Evolutionary conservation across 108 stramenopile species (phyloP).

Genomic region (Skeletonema marinoi): DNA sequence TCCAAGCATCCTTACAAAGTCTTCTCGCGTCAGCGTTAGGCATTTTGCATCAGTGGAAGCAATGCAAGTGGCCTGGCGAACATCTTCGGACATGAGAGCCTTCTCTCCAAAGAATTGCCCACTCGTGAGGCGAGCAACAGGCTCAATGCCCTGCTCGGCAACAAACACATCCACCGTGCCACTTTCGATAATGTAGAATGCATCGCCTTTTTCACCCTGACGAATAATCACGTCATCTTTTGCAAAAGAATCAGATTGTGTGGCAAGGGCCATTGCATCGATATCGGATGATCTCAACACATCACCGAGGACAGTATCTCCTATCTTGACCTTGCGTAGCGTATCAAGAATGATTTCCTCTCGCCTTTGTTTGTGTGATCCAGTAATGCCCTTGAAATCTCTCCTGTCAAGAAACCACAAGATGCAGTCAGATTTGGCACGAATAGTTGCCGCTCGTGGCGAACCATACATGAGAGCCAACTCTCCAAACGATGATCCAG

Average conservation of each 20-base stretch:
- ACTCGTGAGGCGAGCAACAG: conserved; percentile 58
- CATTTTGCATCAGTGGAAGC: conserved; percentile 63
- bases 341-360: conserved; percentile 70
- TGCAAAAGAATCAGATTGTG: conserved; percentile 61
- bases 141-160: conserved; percentile 55
- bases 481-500: conserved; percentile 79
- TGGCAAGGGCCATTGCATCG: conserved; percentile 70
- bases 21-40: conserved; percentile 62
- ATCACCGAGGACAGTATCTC: conserved; percentile 56
- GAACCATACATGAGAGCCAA: conserved; percentile 85
- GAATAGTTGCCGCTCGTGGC: conserved; percentile 91
- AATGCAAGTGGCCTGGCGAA: conserved; percentile 73
- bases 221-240: conserved; percentile 82
- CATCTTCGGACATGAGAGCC: conserved; percentile 78
- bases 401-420: conserved; percentile 89
- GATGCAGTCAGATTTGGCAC: conserved; percentile 66
- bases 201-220: conserved; percentile 90
- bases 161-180: conserved; percentile 75
- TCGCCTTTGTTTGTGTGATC: conserved; percentile 70
- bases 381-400: conserved; percentile 77
- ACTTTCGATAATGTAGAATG: conserved; percentile 85
- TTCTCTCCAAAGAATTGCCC: conserved; percentile 92
- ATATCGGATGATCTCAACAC: conserved; percentile 67
- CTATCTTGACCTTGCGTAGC: conserved; percentile 73
- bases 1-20: conserved; percentile 75